These are phyloP conservation scores for Nicotiana obtusifolia DNA, from an alignment of 257 asterid genomes.

Conservation along the genomic window DNA sequence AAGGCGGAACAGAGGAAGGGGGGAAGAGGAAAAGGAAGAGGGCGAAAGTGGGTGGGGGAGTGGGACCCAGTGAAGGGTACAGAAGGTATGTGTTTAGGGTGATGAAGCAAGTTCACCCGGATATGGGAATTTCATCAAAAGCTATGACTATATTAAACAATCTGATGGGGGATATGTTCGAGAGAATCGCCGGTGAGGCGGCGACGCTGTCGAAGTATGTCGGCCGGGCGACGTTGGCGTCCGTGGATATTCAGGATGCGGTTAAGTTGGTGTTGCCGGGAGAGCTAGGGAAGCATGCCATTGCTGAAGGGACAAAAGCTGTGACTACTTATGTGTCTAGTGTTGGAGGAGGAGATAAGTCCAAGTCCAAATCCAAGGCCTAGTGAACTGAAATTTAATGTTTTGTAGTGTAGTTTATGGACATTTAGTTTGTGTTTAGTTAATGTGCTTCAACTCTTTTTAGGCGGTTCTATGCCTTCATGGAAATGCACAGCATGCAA, in stretches of 20 bases:
- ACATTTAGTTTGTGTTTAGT: not conserved
- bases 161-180: slow-evolving; percentile 74
- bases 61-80: slow-evolving; percentile 34
- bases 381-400: no score
- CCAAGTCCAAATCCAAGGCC: slow-evolving; percentile 2
- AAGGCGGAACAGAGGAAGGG: not conserved
- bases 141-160: slow-evolving; percentile 68
- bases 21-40: slow-evolving; percentile 25
- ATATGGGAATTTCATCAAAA: slow-evolving; percentile 57
- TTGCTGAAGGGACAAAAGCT: slow-evolving; percentile 74
- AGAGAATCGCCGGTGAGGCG: slow-evolving; percentile 66
- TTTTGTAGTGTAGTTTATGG: not conserved
- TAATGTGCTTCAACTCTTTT: not conserved
- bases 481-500: no score
- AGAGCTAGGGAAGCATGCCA: slow-evolving; percentile 74
- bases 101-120: slow-evolving; percentile 91
- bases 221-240: slow-evolving; percentile 46
- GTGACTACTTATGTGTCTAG: slow-evolving; percentile 33
- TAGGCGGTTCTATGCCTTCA: no score
- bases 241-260: slow-evolving; percentile 75
- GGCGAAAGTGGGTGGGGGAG: slow-evolving; percentile 28
- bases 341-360: not conserved
- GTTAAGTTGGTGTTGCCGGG: slow-evolving; percentile 84
- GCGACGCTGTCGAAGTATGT: slow-evolving; percentile 37
- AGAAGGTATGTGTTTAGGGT: slow-evolving; percentile 59